Base-by-base conservation (phyloP, 1,139 yeast genomes). In the Nakaseomyces bracarensis region DNA sequence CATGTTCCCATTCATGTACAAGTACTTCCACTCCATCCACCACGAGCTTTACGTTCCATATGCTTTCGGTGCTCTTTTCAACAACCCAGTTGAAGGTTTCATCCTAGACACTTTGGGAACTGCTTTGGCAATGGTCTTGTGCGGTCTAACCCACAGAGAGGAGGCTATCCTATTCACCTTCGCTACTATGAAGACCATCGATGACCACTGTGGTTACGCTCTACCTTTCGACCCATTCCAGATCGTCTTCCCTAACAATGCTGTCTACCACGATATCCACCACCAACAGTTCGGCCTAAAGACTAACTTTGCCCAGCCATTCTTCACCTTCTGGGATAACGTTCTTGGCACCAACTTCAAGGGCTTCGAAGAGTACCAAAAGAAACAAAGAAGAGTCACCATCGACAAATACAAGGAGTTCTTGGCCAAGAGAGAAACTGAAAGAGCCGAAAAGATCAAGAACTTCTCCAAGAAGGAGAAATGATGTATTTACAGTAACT, bases 211-310 rank as follows among this genome's bases (percentile, higher is more conserved):
- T 64, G 98, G 98, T 15, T 91, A 89, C 64, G 78, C 87, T 38
- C 68, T 91, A 46, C 98, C 97, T 14, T 83, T 68, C 62, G 98
- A 91, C 62, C 78, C 89, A 26, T 83, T 91, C 70, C 98, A 91
- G 67, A 60, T 77, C 34, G 45, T 89, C 13, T 91, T 91, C 72
- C 97, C 97, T 48, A 91, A 91, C 67, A 89, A 91, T 58, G 85
- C 97, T 10, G 82, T 87, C 30, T 91, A 87, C 63, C 98, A 91
- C 60, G 98, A 91, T 65, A 87, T 91, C 53, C 98, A 91, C 61
- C 98, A 91, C 66, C 98, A 91, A 68, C 77, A 77, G 54, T 91
- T 93, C 74, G 98, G 98, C 26, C 81, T 91, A 65, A 87, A 86
- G 68, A 80, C 81, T 48, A 91, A 91, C 67, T 91, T 80, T 58